phyloP scores from a whole-genome alignment of 305 asterid genomes.

The Rubia tinctorum region DNA sequence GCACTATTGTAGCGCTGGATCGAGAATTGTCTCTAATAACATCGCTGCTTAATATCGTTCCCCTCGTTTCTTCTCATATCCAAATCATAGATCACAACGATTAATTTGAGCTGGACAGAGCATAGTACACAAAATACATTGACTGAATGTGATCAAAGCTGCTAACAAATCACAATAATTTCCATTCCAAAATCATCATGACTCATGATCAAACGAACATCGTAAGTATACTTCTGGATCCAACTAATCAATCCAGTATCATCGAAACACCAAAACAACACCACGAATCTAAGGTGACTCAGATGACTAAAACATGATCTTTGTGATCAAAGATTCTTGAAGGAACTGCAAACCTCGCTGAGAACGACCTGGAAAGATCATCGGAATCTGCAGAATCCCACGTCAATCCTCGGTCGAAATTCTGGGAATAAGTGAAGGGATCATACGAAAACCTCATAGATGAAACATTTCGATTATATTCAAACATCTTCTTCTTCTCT shows the following conservation, averaged over 20 bases:
- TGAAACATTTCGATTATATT: constrained; percentile 10
- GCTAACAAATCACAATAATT: not conserved
- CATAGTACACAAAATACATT: not conserved
- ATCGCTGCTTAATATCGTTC: too few relatives aligned
- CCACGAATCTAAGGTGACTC: not conserved
- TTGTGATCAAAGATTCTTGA: constrained; percentile 42
- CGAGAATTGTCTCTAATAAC: too few relatives aligned
- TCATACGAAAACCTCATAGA: constrained; percentile 55
- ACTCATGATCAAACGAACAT: constrained; percentile 9
- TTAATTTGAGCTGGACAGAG: too few relatives aligned
- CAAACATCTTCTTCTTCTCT: constrained; percentile 38
- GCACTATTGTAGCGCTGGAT: too few relatives aligned
- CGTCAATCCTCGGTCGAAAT: constrained; percentile 51
- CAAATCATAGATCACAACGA: too few relatives aligned
- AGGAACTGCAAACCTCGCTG: constrained; percentile 77
- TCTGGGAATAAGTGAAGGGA: constrained; percentile 58
- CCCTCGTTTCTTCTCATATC: too few relatives aligned
- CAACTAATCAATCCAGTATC: not conserved
- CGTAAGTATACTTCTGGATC: not conserved
- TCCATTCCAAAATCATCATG: not conserved
- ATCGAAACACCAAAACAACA: not conserved
- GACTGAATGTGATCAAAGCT: not conserved
- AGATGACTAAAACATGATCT: constrained; percentile 34
- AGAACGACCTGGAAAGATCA: constrained; percentile 56
- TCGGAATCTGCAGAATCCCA: constrained; percentile 39